Evolutionary conservation across 805 yeast species (phyloP).

Genomic region (Lipomyces yamadae): DNA sequence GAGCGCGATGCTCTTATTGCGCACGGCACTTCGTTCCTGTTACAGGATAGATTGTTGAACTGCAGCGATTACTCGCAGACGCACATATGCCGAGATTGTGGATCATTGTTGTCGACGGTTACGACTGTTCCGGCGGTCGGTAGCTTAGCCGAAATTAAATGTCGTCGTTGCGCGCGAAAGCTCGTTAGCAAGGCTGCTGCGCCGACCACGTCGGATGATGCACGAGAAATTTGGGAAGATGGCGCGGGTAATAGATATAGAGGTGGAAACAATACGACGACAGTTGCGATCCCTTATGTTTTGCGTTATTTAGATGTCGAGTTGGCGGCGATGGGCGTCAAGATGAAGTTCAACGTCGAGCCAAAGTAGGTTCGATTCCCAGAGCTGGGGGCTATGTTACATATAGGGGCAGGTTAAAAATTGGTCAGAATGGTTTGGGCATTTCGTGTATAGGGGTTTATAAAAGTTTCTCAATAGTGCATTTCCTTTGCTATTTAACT

Average conservation of each 20-base stretch:
- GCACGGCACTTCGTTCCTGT: constrained; percentile 93
- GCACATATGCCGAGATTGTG: constrained; percentile 88
- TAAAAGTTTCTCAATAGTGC: not conserved
- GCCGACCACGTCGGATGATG: constrained; percentile 57
- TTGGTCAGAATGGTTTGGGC: not conserved
- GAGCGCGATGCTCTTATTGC: constrained; percentile 99
- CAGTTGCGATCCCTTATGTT: constrained; percentile 96
- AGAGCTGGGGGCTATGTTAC: not conserved
- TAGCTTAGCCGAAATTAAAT: constrained; percentile 69
- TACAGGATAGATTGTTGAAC: constrained; percentile 93
- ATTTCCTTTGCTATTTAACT: not conserved
- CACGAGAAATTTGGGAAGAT: constrained; percentile 91
- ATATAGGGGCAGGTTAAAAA: not conserved
- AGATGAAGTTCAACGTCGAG: constrained; percentile 83
- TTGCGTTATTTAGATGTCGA: constrained; percentile 94
- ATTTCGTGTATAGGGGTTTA: not conserved
- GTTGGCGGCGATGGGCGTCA: constrained; percentile 96
- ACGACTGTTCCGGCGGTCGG: constrained; percentile 91
- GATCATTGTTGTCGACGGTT: constrained; percentile 88
- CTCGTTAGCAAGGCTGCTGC: constrained; percentile 53
- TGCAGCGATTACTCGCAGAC: constrained; percentile 96
- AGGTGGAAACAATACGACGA: constrained; percentile 93
- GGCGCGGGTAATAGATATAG: constrained; percentile 89
- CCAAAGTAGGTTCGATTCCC: constrained; percentile 46
- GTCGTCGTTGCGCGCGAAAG: constrained; percentile 87